phyloP scores from a whole-genome alignment of 176 grass and related monocot species.

The Juncus effusus region DNA sequence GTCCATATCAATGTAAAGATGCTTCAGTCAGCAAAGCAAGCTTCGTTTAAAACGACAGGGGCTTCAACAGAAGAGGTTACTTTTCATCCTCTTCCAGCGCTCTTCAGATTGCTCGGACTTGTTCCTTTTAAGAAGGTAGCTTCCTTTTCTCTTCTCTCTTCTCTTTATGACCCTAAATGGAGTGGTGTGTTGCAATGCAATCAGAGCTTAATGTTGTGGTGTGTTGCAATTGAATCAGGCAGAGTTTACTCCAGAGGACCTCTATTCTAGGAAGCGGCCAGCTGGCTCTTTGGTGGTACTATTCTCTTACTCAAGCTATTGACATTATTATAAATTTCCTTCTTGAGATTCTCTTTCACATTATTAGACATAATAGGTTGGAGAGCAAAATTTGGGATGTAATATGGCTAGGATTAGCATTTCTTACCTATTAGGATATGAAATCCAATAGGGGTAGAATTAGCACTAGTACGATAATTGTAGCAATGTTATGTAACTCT shows the following conservation, averaged over 20 bases:
- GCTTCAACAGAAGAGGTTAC: constrained; percentile 45
- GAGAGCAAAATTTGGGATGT: constrained; percentile 43
- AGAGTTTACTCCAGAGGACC: constrained; percentile 81
- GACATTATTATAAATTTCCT: constrained; percentile 14
- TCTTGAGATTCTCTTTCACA: constrained; percentile 30
- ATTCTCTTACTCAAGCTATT: constrained; percentile 18
- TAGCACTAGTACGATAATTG: constrained; percentile 49
- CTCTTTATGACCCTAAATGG: background rate
- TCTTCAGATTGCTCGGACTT: constrained; percentile 70
- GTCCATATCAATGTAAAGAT: constrained; percentile 71
- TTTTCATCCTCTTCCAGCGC: constrained; percentile 54
- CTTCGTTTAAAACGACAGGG: constrained; percentile 21
- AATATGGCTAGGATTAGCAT: no score
- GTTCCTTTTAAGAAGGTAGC: constrained; percentile 76
- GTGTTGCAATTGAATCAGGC: constrained; percentile 41
- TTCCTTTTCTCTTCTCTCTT: background rate
- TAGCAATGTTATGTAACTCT: no score
- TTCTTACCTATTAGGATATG: no score
- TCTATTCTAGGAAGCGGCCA: constrained; percentile 73
- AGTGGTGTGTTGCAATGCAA: background rate
- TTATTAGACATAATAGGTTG: no score
- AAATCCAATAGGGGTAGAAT: no score
- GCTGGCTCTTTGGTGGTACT: constrained; percentile 52
- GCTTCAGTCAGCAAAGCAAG: constrained; percentile 50
- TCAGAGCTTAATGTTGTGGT: background rate